phyloP scores from a whole-genome alignment of 768 basidiomycete species.

The Tubosaeta sp. region DNA sequence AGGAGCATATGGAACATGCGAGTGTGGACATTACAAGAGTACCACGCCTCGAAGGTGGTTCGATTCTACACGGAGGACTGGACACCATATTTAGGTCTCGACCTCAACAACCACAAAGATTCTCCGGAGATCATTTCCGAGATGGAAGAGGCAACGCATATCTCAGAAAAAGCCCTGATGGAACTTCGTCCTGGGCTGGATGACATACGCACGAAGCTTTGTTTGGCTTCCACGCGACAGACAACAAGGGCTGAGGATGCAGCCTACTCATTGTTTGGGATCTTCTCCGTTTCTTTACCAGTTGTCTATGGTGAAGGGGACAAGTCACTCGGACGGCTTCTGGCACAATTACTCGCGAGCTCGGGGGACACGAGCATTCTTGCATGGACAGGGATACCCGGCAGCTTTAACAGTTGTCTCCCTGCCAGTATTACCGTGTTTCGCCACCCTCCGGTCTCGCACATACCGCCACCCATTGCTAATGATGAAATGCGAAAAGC shows the following conservation, averaged over 20 bases:
- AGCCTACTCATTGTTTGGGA: neutral
- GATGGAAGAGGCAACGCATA: neutral
- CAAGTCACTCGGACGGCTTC: conserved; percentile 1
- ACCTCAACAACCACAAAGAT: neutral
- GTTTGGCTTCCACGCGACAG: neutral
- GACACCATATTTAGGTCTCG: neutral
- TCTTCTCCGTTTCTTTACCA: neutral
- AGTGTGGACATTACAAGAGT: neutral
- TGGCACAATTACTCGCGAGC: conserved; percentile 1
- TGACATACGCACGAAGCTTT: neutral
- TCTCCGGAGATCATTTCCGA: neutral
- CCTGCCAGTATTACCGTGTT: neutral
- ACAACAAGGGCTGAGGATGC: neutral
- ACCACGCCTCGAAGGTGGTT: neutral
- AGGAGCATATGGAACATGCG: neutral
- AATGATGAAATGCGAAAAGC: neutral
- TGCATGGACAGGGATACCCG: conserved; percentile 4
- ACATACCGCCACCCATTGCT: neutral
- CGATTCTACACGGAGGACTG: neutral
- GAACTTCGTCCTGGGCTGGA: neutral
- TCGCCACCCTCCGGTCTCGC: neutral
- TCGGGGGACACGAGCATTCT: conserved; percentile 5
- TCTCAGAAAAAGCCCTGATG: neutral
- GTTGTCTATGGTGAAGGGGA: conserved; percentile 4
- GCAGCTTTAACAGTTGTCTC: conserved; percentile 8